Conservation (phyloP, 805 yeast species). For the Candida dajiaensis region DNA sequence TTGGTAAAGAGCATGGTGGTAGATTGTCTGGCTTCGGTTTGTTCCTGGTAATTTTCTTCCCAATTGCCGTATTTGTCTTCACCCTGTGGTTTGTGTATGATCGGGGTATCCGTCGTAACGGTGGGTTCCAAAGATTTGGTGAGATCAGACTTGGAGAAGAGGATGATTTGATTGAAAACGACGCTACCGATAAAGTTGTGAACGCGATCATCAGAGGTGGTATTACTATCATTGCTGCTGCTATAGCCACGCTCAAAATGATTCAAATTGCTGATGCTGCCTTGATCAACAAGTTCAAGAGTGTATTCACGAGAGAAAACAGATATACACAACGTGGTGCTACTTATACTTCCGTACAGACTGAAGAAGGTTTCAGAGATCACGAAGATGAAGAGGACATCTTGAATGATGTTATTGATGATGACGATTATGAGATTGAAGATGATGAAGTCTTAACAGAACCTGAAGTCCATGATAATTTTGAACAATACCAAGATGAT, state of each 20-base stretch:
- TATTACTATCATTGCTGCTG: conserved; percentile 28
- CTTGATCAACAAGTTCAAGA: conserved; percentile 12
- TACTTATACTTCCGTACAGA: conserved; percentile 14
- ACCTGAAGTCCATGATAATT: conserved; percentile 6
- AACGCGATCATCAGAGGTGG: conserved; percentile 35
- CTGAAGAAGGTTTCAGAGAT: conserved; percentile 18
- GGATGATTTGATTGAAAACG: conserved; percentile 57
- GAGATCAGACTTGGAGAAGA: conserved; percentile 83
- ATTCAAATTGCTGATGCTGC: conserved; percentile 20
- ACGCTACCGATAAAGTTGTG: conserved; percentile 50
- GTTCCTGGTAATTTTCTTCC: conserved; percentile 48
- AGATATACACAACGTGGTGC: conserved; percentile 20
- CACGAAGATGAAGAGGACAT: conserved; percentile 15
- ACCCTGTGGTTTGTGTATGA: conserved; percentile 58
- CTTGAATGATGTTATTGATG: conserved; percentile 20
- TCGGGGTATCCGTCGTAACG: conserved; percentile 75
- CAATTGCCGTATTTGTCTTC: conserved; percentile 33
- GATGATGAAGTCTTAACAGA: conserved; percentile 18
- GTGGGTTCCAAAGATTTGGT: conserved; percentile 59
- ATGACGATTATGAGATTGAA: conserved; percentile 21
- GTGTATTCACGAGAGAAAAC: conserved; percentile 14
- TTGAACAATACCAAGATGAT: conserved; percentile 11
- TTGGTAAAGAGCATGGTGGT: conserved; percentile 43
- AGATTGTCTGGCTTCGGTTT: conserved; percentile 46
- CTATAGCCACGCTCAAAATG: conserved; percentile 26